phyloP scores from a whole-genome alignment of 2,329 filamentous ascomycete genomes.

The Ophiostoma ips region DNA sequence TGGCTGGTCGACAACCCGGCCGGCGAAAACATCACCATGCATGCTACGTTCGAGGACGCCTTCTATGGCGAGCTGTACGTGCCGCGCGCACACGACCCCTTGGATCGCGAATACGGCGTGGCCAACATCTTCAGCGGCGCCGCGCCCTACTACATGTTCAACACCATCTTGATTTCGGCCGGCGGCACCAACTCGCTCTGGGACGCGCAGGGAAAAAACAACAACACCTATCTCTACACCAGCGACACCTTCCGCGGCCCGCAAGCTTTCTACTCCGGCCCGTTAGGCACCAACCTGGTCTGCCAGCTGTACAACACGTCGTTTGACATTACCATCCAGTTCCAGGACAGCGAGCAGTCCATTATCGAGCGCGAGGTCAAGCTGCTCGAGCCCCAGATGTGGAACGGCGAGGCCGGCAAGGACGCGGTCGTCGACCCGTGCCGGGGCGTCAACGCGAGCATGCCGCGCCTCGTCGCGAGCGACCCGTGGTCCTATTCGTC shows the following conservation, averaged over 20 bases:
- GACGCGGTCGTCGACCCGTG: background rate
- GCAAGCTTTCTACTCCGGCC: background rate
- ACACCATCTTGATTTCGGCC: constrained; percentile 4
- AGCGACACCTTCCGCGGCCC: background rate
- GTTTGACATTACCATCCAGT: constrained; percentile 4
- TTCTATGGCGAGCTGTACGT: constrained; percentile 8
- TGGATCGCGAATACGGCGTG: too few relatives aligned
- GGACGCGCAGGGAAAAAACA: background rate
- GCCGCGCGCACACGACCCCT: background rate
- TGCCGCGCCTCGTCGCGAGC: background rate
- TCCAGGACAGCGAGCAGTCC: constrained; percentile 5
- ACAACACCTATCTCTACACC: too few relatives aligned
- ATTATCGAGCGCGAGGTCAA: background rate
- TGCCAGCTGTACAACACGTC: constrained; percentile 12
- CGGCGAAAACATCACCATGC: background rate
- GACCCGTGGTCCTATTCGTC: background rate
- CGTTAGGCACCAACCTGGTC: constrained; percentile 6
- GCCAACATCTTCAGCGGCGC: constrained; percentile 1
- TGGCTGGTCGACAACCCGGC: constrained; percentile 3
- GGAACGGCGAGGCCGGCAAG: constrained; percentile 6
- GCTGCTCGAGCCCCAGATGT: constrained; percentile 2
- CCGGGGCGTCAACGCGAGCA: background rate
- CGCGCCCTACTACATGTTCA: constrained; percentile 5
- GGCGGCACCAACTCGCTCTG: constrained; percentile 2
- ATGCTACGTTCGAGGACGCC: constrained; percentile 2